Evolutionary conservation across 371 early-diverging fungal species (phyloP).

Genomic region (Phascolomyces articulosus): DNA sequence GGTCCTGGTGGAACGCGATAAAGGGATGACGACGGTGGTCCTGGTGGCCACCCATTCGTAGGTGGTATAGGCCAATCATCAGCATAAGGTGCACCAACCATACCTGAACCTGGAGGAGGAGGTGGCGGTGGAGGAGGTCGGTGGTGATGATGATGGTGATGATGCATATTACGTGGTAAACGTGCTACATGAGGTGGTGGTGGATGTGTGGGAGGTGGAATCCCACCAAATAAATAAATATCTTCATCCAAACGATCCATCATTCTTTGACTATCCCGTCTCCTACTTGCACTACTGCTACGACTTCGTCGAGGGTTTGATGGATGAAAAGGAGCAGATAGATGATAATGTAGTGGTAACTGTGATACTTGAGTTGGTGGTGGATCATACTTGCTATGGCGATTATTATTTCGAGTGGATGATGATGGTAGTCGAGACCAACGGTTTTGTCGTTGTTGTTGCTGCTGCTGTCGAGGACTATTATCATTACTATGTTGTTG

Average conservation of each 20-base stretch:
- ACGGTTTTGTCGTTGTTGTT: background rate
- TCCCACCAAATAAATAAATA: background rate
- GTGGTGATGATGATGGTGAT: background rate
- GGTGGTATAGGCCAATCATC: background rate
- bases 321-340: background rate
- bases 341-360: background rate
- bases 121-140: background rate
- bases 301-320: background rate
- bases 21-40: background rate
- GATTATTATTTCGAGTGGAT: background rate
- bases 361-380: background rate
- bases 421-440: background rate
- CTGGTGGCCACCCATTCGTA: background rate
- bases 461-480: background rate
- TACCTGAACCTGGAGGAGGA: background rate
- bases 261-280: slow-evolving; percentile 2
- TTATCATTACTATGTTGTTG: background rate
- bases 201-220: background rate
- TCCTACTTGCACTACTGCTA: background rate
- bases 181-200: background rate
- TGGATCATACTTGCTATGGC: background rate
- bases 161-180: slow-evolving; percentile 6
- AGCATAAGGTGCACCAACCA: background rate
- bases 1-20: background rate
- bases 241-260: background rate